A percentile compares a stretch with the other conserved stretches of the same genome.
phyloP scores from a whole-genome alignment of 2,329 filamentous ascomycete genomes.

The Arthrinium puccinioides region DNA sequence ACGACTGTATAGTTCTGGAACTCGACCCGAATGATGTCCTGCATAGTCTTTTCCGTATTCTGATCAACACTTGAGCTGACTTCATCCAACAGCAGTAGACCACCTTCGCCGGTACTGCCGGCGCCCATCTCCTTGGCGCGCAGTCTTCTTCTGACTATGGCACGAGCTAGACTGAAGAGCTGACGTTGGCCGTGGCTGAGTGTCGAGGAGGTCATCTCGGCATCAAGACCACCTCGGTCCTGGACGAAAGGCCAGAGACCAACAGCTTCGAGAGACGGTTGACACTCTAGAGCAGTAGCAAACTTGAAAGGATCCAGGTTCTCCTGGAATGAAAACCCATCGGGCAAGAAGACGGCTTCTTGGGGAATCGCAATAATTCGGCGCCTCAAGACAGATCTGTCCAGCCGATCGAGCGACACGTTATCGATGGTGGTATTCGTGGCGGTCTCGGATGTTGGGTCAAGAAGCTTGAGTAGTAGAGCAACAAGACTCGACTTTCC shows the following conservation, averaged over 20 bases:
- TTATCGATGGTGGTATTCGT: slow-evolving; percentile 26
- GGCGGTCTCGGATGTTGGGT: slow-evolving; percentile 16
- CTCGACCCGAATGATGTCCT: slow-evolving; percentile 20
- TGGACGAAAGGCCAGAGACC: slow-evolving; percentile 14
- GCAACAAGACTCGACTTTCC: slow-evolving; percentile 34
- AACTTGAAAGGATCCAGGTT: slow-evolving; percentile 24
- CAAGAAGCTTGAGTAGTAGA: slow-evolving; percentile 30
- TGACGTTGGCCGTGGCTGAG: slow-evolving; percentile 42
- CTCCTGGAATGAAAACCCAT: slow-evolving; percentile 22
- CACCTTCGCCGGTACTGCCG: slow-evolving; percentile 12
- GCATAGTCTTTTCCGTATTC: slow-evolving; percentile 23
- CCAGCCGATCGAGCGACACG: slow-evolving; percentile 19
- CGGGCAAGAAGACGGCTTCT: slow-evolving; percentile 33
- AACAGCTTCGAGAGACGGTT: slow-evolving; percentile 14
- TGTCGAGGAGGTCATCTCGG: slow-evolving; percentile 30
- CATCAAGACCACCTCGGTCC: slow-evolving; percentile 16
- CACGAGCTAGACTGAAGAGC: slow-evolving; percentile 18
- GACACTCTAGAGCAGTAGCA: slow-evolving; percentile 12
- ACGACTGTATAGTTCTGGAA: slow-evolving; percentile 43
- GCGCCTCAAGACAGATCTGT: slow-evolving; percentile 25
- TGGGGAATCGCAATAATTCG: slow-evolving; percentile 35
- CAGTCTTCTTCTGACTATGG: slow-evolving; percentile 17
- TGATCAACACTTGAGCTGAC: slow-evolving; percentile 22
- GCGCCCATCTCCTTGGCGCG: slow-evolving; percentile 13
- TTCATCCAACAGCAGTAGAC: slow-evolving; percentile 23